Evolutionary conservation across 1,284 basidiomycete species (phyloP), one percentile per base, ranked within the genome.

Genomic region (Ustilago hordei): DNA sequence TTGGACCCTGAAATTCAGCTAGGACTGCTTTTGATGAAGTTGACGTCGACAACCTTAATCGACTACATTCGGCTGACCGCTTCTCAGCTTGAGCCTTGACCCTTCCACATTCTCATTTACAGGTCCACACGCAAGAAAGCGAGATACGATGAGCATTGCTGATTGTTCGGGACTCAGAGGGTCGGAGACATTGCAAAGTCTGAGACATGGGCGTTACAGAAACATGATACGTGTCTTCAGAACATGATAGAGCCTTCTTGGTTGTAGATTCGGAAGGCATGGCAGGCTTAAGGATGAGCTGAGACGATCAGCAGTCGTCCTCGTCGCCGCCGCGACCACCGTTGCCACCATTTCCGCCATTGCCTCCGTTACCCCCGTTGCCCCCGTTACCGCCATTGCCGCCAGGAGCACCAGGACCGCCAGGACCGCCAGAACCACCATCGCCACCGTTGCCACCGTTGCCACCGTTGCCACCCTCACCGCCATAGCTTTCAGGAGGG

Each of bases 401-500:
- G 9, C 65, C 62, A 4, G 50, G 15, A 23, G 19, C 17, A 32
- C 65, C 62, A 39, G 38, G 19, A 15, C 63, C 66, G 34, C 71
- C 71, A 55, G 32, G 12, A 13, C 56, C 64, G 11, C 60, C 60
- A 23, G 48, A 35, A 3, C 66, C 71, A 15, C 66, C 60, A 8
- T 45, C 55, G 23, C 71, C 64, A 13, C 59, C 45, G 28, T 62
- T 43, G 8, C 74, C 69, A 6, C 69, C 64, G n/a, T 53, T 36
- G 15, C 73, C 60, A 8, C 67, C 73, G 19, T 8, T 0, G 17
- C 38, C 54, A 19, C 35, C 45, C 19, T 64, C 55, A 34, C 31
- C 57, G 55, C 70, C 69, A 38, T 47, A 32, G 1, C 48, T 55
- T 28, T 56, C 67, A 32, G 28, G 19, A 34, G 23, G 12, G 34